phyloP scores from a whole-genome alignment of 1,284 basidiomycete genomes.

The Tylopilus sp. region DNA sequence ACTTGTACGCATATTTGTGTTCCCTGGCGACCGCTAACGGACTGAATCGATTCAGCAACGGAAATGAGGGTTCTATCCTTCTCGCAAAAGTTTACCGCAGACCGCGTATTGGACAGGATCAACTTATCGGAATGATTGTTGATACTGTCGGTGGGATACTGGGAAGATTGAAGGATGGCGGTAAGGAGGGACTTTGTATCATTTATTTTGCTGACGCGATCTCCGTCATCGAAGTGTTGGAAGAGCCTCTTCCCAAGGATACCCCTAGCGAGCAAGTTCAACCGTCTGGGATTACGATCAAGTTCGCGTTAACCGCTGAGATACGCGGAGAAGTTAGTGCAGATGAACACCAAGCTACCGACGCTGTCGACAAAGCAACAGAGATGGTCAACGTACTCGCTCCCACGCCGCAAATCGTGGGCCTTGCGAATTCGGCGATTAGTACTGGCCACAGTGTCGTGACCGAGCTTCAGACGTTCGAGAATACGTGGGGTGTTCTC shows the following conservation, averaged over 20 bases:
- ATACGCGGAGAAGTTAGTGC: background rate
- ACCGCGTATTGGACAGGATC: background rate
- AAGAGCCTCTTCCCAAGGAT: constrained; percentile 10
- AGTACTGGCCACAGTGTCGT: background rate
- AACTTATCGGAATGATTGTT: constrained; percentile 12
- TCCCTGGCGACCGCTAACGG: background rate
- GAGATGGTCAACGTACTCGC: background rate
- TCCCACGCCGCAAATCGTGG: background rate
- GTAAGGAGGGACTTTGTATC: constrained; percentile 4
- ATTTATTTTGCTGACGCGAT: constrained; percentile 1
- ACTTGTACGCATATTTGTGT: constrained; percentile 17
- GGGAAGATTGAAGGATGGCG: constrained; percentile 15
- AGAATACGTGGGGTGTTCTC: constrained; percentile 18
- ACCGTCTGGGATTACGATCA: constrained; percentile 11
- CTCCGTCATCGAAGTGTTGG: constrained; percentile 12
- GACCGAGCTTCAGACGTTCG: constrained; percentile 10
- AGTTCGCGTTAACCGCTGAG: constrained; percentile 9
- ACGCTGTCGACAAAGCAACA: constrained; percentile 9
- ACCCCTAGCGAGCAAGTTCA: background rate
- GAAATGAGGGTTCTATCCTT: constrained; percentile 9
- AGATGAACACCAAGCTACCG: constrained; percentile 15
- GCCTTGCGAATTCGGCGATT: background rate
- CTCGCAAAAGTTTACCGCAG: constrained; percentile 12
- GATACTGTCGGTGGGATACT: constrained; percentile 12
- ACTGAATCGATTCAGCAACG: constrained; percentile 15